Percentiles rank a stretch among this genome's conserved stretches.
Conservation (phyloP, 2,329 filamentous ascomycete species). For the Lasiodiplodia sp. region DNA sequence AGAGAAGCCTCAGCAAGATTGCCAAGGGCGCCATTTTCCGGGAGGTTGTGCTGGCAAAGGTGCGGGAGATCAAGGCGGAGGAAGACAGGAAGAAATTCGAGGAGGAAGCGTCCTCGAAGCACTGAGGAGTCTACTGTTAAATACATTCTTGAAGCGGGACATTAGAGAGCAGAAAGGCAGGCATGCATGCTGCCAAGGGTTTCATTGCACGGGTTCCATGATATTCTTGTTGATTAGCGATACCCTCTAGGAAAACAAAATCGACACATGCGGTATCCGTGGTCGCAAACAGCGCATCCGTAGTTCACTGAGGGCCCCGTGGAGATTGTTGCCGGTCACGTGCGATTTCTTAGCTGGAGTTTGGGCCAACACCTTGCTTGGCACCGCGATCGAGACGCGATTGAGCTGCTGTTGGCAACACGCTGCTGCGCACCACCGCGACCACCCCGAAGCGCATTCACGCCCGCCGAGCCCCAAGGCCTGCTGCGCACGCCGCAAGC, state of each 20-base stretch:
- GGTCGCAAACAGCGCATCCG: not conserved
- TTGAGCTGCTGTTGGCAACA: slow-evolving; percentile 29
- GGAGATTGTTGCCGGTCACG: slow-evolving; percentile 8
- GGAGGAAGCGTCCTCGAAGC: slow-evolving; percentile 58
- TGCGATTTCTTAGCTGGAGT: slow-evolving; percentile 1
- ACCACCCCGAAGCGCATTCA: slow-evolving; percentile 27
- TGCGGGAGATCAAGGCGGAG: slow-evolving; percentile 87
- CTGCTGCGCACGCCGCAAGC: slow-evolving; percentile 7
- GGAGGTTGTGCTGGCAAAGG: slow-evolving; percentile 93
- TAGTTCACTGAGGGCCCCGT: not conserved
- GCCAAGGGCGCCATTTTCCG: slow-evolving; percentile 82
- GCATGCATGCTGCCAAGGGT: slow-evolving; percentile 10
- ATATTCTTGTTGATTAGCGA: slow-evolving; percentile 35
- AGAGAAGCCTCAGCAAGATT: slow-evolving; percentile 63
- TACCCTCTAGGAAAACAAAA: slow-evolving; percentile 37
- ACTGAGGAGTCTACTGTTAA: slow-evolving; percentile 15
- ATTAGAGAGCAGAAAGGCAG: slow-evolving; percentile 22
- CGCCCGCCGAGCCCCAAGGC: slow-evolving; percentile 8
- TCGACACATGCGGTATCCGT: slow-evolving; percentile 23
- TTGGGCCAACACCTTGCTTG: slow-evolving; percentile 24
- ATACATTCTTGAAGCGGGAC: slow-evolving; percentile 18
- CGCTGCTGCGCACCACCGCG: slow-evolving; percentile 29
- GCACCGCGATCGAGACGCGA: slow-evolving; percentile 29
- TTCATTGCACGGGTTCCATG: slow-evolving; percentile 16
- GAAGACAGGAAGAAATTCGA: slow-evolving; percentile 76